Evolutionary conservation across 257 asterid genomes (phyloP).

Genomic region (Solanum clarkiae): DNA sequence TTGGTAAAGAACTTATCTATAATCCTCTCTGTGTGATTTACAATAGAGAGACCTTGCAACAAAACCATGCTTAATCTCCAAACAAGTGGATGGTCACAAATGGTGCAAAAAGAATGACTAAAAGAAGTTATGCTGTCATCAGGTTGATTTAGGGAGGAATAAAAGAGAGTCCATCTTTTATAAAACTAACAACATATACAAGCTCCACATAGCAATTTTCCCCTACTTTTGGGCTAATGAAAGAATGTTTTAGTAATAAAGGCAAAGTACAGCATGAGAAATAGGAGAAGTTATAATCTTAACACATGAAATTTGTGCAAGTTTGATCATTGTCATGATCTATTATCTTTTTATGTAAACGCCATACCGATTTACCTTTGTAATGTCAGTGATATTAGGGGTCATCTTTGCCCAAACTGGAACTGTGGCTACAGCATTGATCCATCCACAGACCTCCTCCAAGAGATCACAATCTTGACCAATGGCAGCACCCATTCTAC

Average conservation of each 20-base stretch:
- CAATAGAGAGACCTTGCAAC: background rate
- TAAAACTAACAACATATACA: background rate
- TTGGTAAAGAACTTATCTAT: background rate
- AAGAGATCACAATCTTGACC: constrained; percentile 88
- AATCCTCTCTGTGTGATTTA: background rate
- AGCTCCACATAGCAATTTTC: background rate
- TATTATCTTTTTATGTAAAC: background rate
- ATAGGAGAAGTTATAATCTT: background rate
- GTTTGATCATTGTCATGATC: background rate
- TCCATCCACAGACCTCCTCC: constrained; percentile 92
- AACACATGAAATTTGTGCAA: background rate
- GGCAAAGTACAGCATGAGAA: background rate
- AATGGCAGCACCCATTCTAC: constrained; percentile 97
- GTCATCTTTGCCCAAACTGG: constrained; percentile 99
- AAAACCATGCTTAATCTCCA: background rate
- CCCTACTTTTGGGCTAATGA: background rate
- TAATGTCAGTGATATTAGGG: constrained; percentile 82
- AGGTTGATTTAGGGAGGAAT: background rate
- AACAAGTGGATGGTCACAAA: background rate
- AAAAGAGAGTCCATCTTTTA: background rate
- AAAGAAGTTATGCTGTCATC: background rate
- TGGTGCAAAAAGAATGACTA: background rate
- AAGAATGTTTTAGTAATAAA: background rate
- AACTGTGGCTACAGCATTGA: constrained; percentile 75
- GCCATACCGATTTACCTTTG: constrained; percentile 35